Evolutionary conservation across 2,329 filamentous ascomycete species (phyloP), one percentile per base, ranked within the genome.

Genomic region (Fusarium globosum): DNA sequence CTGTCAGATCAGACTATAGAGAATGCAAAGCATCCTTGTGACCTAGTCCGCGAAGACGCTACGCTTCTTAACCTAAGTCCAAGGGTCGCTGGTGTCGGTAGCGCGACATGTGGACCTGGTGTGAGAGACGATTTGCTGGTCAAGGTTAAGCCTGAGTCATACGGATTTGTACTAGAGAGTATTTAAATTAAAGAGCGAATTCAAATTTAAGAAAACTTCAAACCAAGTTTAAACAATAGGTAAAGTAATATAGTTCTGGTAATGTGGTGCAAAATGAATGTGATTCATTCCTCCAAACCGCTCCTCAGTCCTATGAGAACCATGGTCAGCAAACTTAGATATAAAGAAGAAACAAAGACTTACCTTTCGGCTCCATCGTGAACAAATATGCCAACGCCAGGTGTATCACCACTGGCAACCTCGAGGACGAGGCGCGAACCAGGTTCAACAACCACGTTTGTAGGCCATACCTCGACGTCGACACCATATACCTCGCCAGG

Each of bases 81-180:
- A 1, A 61, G 43, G 45, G 65, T 68, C 30, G 65, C 65, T 23
- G 65, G 65, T 33, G 53, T 68, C 4, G 65, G 65, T 26, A 68
- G 63, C 18, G 65, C 63, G 7, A 68, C 65, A 10, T 68, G 65
- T 52, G 65, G 65, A n/a, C 65, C 65, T 28, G 65, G 65, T 2
- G 65, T 68, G 2, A 13, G 62, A 12, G 62, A 67, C 3, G 65
- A 67, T 36, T 18, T 67, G 4, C 23, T 49, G 8, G 52, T 67
- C 8, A 67, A 52, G 26, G 52, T 67, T 11, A 46, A 41, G 12
- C 28, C 62, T 14, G 36, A 28, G 13, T 36, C 33, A 2, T 67
- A 61, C 11, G 45, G 49, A 9, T 67, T 67, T n/a, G 15, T 51
- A 5, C 4, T 51, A 4, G 28, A 51, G 0, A 23, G 30, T 7